Evolutionary conservation across 1,284 basidiomycete species (phyloP).

Genomic region (Tilletia caries): DNA sequence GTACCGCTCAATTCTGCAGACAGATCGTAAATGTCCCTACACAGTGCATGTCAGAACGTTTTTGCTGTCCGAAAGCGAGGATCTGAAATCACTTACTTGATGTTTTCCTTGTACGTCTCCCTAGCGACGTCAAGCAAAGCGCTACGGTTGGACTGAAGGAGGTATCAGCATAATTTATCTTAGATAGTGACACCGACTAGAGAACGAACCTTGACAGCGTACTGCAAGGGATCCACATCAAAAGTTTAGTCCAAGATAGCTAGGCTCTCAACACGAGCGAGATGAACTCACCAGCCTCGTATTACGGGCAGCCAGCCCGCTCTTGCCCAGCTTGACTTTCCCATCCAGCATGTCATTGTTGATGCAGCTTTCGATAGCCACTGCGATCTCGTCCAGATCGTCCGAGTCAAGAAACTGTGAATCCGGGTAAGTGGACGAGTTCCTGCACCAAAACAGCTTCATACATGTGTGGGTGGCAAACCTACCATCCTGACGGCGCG

Average conservation of each 20-base stretch:
- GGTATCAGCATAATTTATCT: no score
- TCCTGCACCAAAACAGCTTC: background rate
- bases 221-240: conserved; percentile 52
- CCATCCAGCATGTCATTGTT: conserved; percentile 63
- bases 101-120: conserved; percentile 81
- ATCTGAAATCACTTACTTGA: conserved; percentile 49
- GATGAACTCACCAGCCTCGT: conserved; percentile 24
- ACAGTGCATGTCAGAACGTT: no score
- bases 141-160: conserved; percentile 64
- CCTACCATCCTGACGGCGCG: conserved; percentile 64
- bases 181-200: no score
- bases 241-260: background rate
- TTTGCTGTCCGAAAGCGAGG: no score
- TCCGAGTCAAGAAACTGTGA: conserved; percentile 69
- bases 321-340: conserved; percentile 59
- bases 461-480: background rate
- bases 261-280: background rate
- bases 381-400: conserved; percentile 65
- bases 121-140: conserved; percentile 84
- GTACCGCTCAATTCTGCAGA: conserved; percentile 16
- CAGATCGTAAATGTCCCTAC: conserved; percentile 71
- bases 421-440: background rate
- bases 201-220: conserved; percentile 70
- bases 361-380: conserved; percentile 63
- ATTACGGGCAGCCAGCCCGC: conserved; percentile 15